Evolutionary conservation across 2,329 filamentous ascomycete species (phyloP), one percentile per base, ranked within the genome.

Genomic region (Ophiostoma triangulosporum): DNA sequence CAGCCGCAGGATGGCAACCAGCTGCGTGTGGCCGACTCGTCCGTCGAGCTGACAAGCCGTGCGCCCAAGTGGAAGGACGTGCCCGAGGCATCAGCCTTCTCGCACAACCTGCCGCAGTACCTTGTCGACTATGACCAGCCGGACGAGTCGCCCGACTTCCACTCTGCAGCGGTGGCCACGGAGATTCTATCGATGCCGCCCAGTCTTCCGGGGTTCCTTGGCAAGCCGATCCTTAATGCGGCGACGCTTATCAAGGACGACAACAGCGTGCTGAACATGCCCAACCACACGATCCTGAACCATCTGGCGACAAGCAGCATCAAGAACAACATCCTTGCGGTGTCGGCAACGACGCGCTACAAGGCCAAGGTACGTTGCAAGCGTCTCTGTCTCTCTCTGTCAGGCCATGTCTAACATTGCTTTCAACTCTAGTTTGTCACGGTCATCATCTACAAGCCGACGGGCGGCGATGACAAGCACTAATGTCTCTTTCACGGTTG

Each of bases 261-360:
- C 69, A 95, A 91, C 68, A 96, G 90, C 69, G 93, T 98, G 57
- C 72, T 98, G 58, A 93, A 88, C 60, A 91, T 96, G 78, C 93
- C 93, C 14, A 98, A 97, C 63, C 91, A 98, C 64, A 96, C 93
- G 0, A 88, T 97, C 31, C 72, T 98, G 58, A 98, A 98, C 61
- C 93, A 98, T 67, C 73, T 98, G 61, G 91, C 91, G 49, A 98
- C 93, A 3, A 97, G 91, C 68, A 96, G 90, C 67, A 98, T 98
- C 68, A 96, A 95, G 73, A 89, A 95, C 61, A 90, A 91, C 58
- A 87, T 97, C 26, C 75, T 98, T 59, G 93, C 93, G 32, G 94
- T 95, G 6, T 96, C 90, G 63, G 91, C 88, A 14, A 98, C 93
- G 5, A 98, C 93, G n/a, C 79, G 93, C 67, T 98, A 97, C 68